A percentile compares a stretch with the other conserved stretches of the same genome.
Evolutionary conservation across 805 yeast species (phyloP).

Genomic region (Myxozyma sirexii): DNA sequence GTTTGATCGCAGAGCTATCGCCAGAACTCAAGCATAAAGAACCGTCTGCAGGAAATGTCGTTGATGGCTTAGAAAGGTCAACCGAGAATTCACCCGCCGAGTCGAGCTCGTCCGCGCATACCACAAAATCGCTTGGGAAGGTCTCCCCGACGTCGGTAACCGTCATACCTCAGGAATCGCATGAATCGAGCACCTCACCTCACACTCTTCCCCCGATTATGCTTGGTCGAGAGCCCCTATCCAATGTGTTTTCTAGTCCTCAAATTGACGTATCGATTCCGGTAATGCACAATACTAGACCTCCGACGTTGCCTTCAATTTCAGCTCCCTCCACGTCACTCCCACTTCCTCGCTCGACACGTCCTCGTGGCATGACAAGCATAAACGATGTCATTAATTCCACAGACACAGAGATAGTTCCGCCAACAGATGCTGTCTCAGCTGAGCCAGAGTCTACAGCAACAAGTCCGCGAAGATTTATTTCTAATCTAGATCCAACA

Average conservation of each 20-base stretch:
- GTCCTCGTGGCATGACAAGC: slow-evolving; percentile 13
- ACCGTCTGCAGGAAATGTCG: background rate
- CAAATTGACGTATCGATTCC: background rate
- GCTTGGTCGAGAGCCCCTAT: background rate
- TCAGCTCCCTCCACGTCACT: background rate
- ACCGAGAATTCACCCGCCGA: background rate
- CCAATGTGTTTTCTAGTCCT: background rate
- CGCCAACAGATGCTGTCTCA: slow-evolving; percentile 21
- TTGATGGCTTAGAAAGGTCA: background rate
- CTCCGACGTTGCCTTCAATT: background rate
- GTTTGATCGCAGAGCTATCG: slow-evolving; percentile 1
- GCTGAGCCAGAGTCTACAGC: slow-evolving; percentile 13
- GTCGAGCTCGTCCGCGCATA: background rate
- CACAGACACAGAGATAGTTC: slow-evolving; percentile 13
- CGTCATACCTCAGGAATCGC: background rate
- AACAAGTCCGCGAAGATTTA: slow-evolving; percentile 27
- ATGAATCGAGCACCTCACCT: background rate
- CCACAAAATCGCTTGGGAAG: background rate
- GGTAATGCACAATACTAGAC: background rate
- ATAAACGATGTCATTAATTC: slow-evolving; percentile 23
- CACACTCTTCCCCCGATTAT: background rate
- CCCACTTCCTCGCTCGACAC: background rate
- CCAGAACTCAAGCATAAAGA: background rate
- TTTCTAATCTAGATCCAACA: slow-evolving; percentile 35
- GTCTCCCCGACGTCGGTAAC: background rate